These are phyloP conservation scores for Apiospora aurea DNA, from an alignment of 2,329 filamentous ascomycete species.

Conservation along the genomic window DNA sequence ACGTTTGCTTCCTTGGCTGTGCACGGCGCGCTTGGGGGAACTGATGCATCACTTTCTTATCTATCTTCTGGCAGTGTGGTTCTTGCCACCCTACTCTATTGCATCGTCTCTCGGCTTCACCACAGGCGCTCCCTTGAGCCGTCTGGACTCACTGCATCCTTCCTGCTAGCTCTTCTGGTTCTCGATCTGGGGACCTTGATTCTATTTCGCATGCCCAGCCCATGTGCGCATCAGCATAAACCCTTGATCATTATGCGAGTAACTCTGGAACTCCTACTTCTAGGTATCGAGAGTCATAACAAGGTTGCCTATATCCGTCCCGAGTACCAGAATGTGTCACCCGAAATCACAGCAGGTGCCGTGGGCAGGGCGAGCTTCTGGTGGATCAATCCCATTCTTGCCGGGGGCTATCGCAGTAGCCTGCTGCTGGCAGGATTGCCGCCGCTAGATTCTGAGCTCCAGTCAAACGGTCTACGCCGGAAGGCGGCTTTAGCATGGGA, in stretches of 20 bases:
- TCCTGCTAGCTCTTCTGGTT: too few species aligned
- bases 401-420: constrained; percentile 38
- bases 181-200: too few species aligned
- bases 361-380: constrained; percentile 40
- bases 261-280: constrained; percentile 36
- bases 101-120: too few species aligned
- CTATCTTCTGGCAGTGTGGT: too few species aligned
- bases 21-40: too few species aligned
- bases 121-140: too few species aligned
- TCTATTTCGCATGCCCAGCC: too few species aligned
- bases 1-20: too few species aligned
- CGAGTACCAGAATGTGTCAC: constrained; percentile 29
- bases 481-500: constrained; percentile 34
- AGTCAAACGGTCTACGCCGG: too few species aligned
- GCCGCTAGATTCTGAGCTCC: constrained; percentile 30
- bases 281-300: constrained; percentile 32
- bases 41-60: too few species aligned
- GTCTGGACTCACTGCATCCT: too few species aligned
- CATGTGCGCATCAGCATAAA: background rate
- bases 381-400: constrained; percentile 44
- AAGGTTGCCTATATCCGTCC: constrained; percentile 32
- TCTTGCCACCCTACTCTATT: too few species aligned
- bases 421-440: constrained; percentile 38
- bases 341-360: constrained; percentile 39
- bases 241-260: constrained; percentile 2